Evolutionary conservation across 1,284 basidiomycete species (phyloP).

Genomic region (Marasmius fiardii): DNA sequence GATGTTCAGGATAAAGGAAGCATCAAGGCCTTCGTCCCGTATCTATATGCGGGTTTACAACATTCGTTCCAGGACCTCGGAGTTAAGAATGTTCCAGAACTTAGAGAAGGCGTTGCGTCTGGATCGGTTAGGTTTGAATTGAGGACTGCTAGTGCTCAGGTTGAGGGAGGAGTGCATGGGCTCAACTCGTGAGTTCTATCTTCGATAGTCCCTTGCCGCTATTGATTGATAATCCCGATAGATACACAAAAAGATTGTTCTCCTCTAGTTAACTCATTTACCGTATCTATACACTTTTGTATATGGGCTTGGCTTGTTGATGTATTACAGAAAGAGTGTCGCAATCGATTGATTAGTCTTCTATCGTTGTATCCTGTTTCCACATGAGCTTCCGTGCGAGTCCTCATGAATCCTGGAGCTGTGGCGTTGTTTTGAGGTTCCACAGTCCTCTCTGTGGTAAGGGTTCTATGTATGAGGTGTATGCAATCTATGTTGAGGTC

Average conservation of each 20-base stretch:
- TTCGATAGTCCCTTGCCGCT: not conserved
- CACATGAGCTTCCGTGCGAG: no score
- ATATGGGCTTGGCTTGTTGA: not conserved
- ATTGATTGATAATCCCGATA: constrained; percentile 2
- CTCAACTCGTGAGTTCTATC: constrained; percentile 64
- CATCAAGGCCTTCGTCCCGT: constrained; percentile 88
- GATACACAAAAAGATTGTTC: constrained; percentile 32
- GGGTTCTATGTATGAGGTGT: no score
- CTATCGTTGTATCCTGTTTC: no score
- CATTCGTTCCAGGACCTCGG: constrained; percentile 97
- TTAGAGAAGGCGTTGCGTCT: constrained; percentile 60
- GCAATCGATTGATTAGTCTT: no score
- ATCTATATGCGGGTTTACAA: constrained; percentile 90
- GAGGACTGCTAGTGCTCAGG: constrained; percentile 92
- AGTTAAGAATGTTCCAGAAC: constrained; percentile 59
- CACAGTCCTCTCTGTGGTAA: no score
- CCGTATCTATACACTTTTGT: not conserved
- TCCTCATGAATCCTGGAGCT: no score
- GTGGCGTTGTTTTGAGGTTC: no score
- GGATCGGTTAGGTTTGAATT: constrained; percentile 89
- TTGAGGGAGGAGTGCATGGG: constrained; percentile 95
- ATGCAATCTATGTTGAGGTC: no score
- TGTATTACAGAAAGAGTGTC: not conserved
- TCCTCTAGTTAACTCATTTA: constrained; percentile 1
- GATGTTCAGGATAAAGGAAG: constrained; percentile 98